Percentiles rank a stretch among this genome's conserved stretches.
phyloP scores from a whole-genome alignment of 73 alveolate genomes.

The Paramecium bursaria region DNA sequence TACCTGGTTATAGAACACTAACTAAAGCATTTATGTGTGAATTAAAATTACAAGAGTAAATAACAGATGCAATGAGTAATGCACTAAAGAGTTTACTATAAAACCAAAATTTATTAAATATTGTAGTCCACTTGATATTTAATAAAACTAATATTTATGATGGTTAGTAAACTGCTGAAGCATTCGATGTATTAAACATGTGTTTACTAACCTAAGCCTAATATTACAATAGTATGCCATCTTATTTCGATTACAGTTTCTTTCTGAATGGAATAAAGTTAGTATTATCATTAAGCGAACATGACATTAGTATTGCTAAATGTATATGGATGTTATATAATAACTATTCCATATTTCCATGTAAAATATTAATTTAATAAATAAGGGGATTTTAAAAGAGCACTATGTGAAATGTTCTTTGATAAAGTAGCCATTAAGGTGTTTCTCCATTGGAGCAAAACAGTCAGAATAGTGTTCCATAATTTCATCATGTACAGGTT shows the following conservation, averaged over 20 bases:
- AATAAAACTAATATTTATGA: constrained; percentile 45
- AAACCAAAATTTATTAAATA: constrained; percentile 10
- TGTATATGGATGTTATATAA: constrained; percentile 50
- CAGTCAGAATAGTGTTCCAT: constrained; percentile 42
- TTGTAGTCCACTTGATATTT: constrained; percentile 3
- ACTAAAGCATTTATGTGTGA: constrained; percentile 60
- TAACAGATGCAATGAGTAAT: constrained; percentile 47
- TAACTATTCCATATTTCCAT: constrained; percentile 14
- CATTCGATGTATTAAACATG: constrained; percentile 22
- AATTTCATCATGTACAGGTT: constrained; percentile 8
- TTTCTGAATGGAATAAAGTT: constrained; percentile 33
- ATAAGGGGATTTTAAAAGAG: constrained; percentile 46
- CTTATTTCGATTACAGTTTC: constrained; percentile 42
- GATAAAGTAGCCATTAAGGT: constrained; percentile 32
- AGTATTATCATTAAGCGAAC: constrained; percentile 1
- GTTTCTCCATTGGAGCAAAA: constrained; percentile 52
- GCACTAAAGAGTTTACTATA: constrained; percentile 54
- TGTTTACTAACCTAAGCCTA: constrained; percentile 39
- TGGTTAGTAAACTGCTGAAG: constrained; percentile 35
- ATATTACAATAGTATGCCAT: constrained; percentile 45
- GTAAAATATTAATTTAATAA: neutral
- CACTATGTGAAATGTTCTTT: constrained; percentile 28
- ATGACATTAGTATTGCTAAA: constrained; percentile 41
- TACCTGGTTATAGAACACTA: constrained; percentile 52
- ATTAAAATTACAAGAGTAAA: neutral